phyloP scores from a whole-genome alignment of 257 asterid genomes.

The Thymus mandschuricus region DNA sequence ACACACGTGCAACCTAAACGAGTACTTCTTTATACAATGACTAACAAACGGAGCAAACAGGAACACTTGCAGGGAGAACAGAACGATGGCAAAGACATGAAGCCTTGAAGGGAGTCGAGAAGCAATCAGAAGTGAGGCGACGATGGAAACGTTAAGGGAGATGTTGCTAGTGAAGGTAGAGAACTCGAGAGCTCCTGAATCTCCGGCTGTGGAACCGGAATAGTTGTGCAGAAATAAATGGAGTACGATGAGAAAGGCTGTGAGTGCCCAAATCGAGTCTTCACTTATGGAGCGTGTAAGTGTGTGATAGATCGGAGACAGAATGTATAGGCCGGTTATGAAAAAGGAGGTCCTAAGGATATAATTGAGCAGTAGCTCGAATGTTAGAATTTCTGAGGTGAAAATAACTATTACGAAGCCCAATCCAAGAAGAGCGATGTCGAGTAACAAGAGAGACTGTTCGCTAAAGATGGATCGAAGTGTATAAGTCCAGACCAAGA shows the following conservation, averaged over 20 bases:
- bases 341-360: slow-evolving; percentile 70
- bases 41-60: slow-evolving; percentile 84
- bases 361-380: slow-evolving; percentile 54
- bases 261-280: slow-evolving; percentile 89
- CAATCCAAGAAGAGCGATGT: slow-evolving; percentile 61
- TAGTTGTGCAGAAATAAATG: slow-evolving; percentile 58
- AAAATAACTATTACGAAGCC: slow-evolving; percentile 70
- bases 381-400: slow-evolving; percentile 67
- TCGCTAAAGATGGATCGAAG: slow-evolving; percentile 62
- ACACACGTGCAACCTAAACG: slow-evolving; percentile 66
- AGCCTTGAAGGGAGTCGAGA: slow-evolving; percentile 91
- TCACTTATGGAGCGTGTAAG: slow-evolving; percentile 88
- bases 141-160: slow-evolving; percentile 79
- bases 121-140: slow-evolving; percentile 88
- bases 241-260: slow-evolving; percentile 59
- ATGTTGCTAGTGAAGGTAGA: slow-evolving; percentile 51
- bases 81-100: slow-evolving; percentile 76
- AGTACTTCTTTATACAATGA: slow-evolving; percentile 67
- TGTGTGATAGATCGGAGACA: slow-evolving; percentile 85
- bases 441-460: slow-evolving; percentile 61
- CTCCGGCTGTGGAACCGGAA: slow-evolving; percentile 41
- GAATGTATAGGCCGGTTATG: slow-evolving; percentile 64
- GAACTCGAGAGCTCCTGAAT: slow-evolving; percentile 62
- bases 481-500: slow-evolving; percentile 85
- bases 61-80: slow-evolving; percentile 87